A percentile compares a stretch with the other conserved stretches of the same genome.
phyloP scores from a whole-genome alignment of 352 stramenopile species.

The Pythium aristosporum region DNA sequence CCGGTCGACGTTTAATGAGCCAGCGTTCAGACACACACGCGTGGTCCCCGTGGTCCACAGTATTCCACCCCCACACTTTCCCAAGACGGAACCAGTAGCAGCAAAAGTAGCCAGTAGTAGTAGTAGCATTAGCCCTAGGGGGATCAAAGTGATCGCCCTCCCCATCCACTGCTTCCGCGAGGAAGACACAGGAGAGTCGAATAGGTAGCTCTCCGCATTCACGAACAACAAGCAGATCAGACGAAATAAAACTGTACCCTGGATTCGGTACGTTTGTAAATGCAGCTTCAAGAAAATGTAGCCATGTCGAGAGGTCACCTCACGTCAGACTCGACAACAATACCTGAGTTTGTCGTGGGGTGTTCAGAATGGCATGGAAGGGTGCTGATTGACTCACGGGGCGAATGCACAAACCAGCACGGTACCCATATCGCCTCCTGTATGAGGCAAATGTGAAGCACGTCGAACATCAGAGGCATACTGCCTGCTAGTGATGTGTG shows the following conservation, averaged over 20 bases:
- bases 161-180: neutral
- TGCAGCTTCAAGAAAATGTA: neutral
- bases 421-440: too few species aligned
- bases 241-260: neutral
- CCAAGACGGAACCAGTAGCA: neutral
- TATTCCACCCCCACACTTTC: neutral
- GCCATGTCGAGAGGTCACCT: slow-evolving; percentile 5
- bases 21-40: neutral
- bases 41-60: neutral
- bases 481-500: too few species aligned
- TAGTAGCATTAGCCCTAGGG: neutral
- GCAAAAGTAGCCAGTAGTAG: slow-evolving; percentile 1
- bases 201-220: slow-evolving; percentile 1
- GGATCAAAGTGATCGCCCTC: neutral
- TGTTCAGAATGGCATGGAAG: neutral
- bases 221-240: neutral
- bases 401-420: slow-evolving; percentile 1
- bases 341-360: neutral
- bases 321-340: slow-evolving; percentile 15
- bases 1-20: slow-evolving; percentile 17
- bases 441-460: too few species aligned
- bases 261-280: too few species aligned
- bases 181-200: neutral
- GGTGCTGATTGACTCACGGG: neutral
- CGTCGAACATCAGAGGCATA: too few species aligned